Evolutionary conservation across 495 filamentous ascomycete genomes (phyloP).

Genomic region (Trypethelium eluteriae): DNA sequence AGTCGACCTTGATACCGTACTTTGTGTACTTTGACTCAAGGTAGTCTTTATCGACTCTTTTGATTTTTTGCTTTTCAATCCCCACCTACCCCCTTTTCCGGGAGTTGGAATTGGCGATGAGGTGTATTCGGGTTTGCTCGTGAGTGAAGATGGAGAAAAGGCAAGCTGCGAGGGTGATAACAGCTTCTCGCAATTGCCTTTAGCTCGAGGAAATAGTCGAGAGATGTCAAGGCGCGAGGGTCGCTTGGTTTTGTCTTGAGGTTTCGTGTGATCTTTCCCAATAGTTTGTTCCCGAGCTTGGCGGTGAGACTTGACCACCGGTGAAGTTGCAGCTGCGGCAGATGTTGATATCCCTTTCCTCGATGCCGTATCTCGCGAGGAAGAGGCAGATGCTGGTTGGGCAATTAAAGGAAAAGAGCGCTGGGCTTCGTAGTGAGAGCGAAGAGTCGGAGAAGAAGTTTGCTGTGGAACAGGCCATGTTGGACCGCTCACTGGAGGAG

Average conservation of each 20-base stretch:
- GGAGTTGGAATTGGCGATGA: constrained; percentile 20
- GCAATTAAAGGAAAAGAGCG: constrained; percentile 30
- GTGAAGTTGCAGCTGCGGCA: constrained; percentile 13
- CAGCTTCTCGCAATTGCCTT: background rate
- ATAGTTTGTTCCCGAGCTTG: constrained; percentile 14
- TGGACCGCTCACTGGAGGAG: constrained; percentile 21
- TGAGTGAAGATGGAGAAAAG: constrained; percentile 28
- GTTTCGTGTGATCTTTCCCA: constrained; percentile 4
- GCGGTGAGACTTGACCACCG: constrained; percentile 15
- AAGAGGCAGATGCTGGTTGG: constrained; percentile 36
- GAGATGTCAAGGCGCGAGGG: constrained; percentile 32
- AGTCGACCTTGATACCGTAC: constrained; percentile 20
- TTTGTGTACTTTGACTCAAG: constrained; percentile 7
- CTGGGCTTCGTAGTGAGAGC: constrained; percentile 32
- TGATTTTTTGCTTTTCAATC: constrained; percentile 21
- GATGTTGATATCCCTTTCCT: constrained; percentile 26
- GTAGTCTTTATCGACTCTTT: constrained; percentile 16
- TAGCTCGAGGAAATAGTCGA: constrained; percentile 31
- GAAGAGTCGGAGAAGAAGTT: constrained; percentile 29
- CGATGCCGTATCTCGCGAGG: constrained; percentile 33
- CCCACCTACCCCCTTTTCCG: constrained; percentile 11
- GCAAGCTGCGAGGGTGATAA: constrained; percentile 30
- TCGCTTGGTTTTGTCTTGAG: constrained; percentile 23
- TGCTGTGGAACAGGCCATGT: constrained; percentile 19
- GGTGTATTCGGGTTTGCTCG: constrained; percentile 27